phyloP scores from a whole-genome alignment of 1,284 basidiomycete species.

The Cystobasidium slooffiae region DNA sequence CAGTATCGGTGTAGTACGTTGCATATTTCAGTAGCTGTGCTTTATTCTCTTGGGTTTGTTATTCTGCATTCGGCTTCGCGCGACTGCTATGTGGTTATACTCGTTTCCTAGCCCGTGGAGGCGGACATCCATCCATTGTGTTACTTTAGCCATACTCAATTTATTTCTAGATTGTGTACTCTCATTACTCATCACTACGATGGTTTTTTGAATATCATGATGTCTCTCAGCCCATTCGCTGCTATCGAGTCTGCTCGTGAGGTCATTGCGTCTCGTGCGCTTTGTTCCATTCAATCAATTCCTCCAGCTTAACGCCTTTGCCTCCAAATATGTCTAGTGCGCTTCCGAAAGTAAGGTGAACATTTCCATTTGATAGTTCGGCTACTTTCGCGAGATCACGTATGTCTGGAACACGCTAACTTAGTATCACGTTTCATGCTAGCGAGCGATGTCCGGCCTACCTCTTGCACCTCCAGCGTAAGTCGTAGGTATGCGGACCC shows the following conservation, averaged over 20 bases:
- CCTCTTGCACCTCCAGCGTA: constrained; percentile 96
- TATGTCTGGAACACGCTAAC: constrained; percentile 64
- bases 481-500: constrained; percentile 88
- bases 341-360: constrained; percentile 94
- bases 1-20: neutral
- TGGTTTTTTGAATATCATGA: neutral
- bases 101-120: too few species aligned
- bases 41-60: too few species aligned
- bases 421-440: neutral
- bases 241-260: neutral
- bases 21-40: too few species aligned
- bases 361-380: constrained; percentile 75
- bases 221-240: neutral
- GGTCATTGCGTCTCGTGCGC: neutral
- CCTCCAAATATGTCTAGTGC: constrained; percentile 85
- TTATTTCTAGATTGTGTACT: too few species aligned
- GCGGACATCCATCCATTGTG: too few species aligned
- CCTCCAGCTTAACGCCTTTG: constrained; percentile 69
- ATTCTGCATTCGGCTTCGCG: too few species aligned
- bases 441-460: constrained; percentile 55
- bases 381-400: constrained; percentile 84
- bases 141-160: too few species aligned
- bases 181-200: too few species aligned
- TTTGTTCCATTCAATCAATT: constrained; percentile 64
- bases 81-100: too few species aligned